phyloP scores from a whole-genome alignment of 2,329 filamentous ascomycete genomes.

The Xylariaceae sp. region DNA sequence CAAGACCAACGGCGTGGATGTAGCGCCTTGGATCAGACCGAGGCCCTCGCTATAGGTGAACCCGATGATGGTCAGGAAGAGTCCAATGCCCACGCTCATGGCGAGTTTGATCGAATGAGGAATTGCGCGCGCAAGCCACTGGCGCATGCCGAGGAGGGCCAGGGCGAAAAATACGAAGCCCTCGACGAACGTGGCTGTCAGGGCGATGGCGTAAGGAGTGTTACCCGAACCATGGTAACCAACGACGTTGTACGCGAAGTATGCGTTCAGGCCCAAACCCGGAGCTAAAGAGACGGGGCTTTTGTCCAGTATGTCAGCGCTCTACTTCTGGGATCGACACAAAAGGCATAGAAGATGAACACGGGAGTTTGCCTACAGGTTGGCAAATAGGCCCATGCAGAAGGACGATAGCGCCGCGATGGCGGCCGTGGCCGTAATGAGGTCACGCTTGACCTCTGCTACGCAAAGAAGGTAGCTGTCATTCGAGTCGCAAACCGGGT shows the following conservation, averaged over 20 bases:
- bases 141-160: slow-evolving; percentile 74
- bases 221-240: slow-evolving; percentile 69
- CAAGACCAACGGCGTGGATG: slow-evolving; percentile 65
- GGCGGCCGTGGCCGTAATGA: slow-evolving; percentile 80
- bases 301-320: slow-evolving; percentile 15
- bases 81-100: slow-evolving; percentile 78
- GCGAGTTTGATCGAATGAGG: slow-evolving; percentile 82
- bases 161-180: slow-evolving; percentile 80
- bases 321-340: slow-evolving; percentile 5
- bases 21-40: slow-evolving; percentile 68
- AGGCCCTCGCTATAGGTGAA: slow-evolving; percentile 80
- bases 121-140: slow-evolving; percentile 82
- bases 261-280: slow-evolving; percentile 80
- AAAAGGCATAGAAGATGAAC: not conserved
- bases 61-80: slow-evolving; percentile 74
- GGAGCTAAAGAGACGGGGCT: slow-evolving; percentile 65
- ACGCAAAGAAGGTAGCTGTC: slow-evolving; percentile 61
- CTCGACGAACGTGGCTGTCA: slow-evolving; percentile 86
- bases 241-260: slow-evolving; percentile 72
- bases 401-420: slow-evolving; percentile 77
- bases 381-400: slow-evolving; percentile 77
- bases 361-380: slow-evolving; percentile 48
- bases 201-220: slow-evolving; percentile 69
- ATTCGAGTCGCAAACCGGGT: slow-evolving; percentile 52
- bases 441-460: slow-evolving; percentile 65